These are phyloP conservation scores for Ganoderma boninense DNA, from an alignment of 1,284 basidiomycete genomes.

Conservation along the genomic window DNA sequence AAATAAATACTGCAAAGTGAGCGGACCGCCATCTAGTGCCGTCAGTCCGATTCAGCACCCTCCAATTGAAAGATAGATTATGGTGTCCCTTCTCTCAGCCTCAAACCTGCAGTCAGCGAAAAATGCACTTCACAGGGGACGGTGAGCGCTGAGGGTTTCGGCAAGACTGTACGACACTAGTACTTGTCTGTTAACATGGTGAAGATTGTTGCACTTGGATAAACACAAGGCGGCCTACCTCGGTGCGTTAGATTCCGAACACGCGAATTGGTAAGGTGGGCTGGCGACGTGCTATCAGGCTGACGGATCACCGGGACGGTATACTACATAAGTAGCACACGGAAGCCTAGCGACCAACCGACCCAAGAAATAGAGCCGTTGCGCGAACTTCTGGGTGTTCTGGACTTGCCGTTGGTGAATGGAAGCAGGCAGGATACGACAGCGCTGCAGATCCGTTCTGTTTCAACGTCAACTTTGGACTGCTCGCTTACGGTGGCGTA, in stretches of 20 bases:
- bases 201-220: not conserved
- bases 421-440: not conserved
- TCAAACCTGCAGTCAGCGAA: too few species aligned
- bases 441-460: not conserved
- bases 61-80: too few species aligned
- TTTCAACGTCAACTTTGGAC: not conserved
- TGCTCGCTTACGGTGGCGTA: not conserved
- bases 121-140: too few species aligned
- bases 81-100: too few species aligned
- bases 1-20: too few species aligned
- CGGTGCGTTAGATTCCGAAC: not conserved
- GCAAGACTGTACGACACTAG: not conserved
- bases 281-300: not conserved
- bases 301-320: not conserved
- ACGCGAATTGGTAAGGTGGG: not conserved
- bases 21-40: too few species aligned
- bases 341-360: not conserved
- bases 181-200: not conserved
- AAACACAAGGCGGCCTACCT: not conserved
- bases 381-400: not conserved
- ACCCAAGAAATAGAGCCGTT: not conserved
- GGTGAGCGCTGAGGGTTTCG: not conserved
- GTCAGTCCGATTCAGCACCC: too few species aligned
- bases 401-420: not conserved
- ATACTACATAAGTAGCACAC: not conserved